Base-by-base conservation (phyloP, 2,329 filamentous ascomycete genomes). In the Immersiporthe knoxdaviesiana region DNA sequence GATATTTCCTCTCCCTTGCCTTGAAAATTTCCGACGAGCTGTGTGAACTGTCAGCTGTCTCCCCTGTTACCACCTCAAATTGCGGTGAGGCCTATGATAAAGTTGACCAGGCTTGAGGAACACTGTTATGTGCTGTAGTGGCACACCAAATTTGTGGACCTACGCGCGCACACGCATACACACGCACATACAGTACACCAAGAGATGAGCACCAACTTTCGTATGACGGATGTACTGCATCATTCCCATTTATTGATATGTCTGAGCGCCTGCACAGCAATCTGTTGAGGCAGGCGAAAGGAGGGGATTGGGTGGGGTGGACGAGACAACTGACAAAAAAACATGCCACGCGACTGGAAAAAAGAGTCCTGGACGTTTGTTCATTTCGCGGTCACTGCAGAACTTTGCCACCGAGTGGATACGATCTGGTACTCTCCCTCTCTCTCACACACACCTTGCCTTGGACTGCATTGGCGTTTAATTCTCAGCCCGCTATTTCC, bases 311-410 rank as follows among this genome's bases (percentile, higher is more conserved):
- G 60, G 54, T 63, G 60, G 50, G 63, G 63, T 63, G 56, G 50
- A 41, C 59, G 58, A 68, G 50, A 70, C 66, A 58, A 66, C 47
- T 63, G 61, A 65, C 69, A 68, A 68, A 70, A 50, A 59, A 63
- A 63, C n/a, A n/a, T 44, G 69, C 66, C 69, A 70, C 63, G 63
- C 69, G 69, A 68, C 58, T 62, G 47, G 64, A 65, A 58, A 63
- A 47, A 21, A n/a, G n/a, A 47, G 66, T 60, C 64, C 63, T 66
- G 58, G 63, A 63, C 56, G 32, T 66, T 66, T 64, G 30, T 35
- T 21, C 41, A n/a, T 16, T 24, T 52, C 62, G 61, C 62, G 18
- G 68, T 65, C 56, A n/a, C n/a, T n/a, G n/a, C n/a, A 63, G 65
- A 65, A 68, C 56, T 21, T 58, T 35, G 61, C 37, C 44, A 41